phyloP scores from a whole-genome alignment of 2,329 filamentous ascomycete species.

The Tetracladium maxilliforme region DNA sequence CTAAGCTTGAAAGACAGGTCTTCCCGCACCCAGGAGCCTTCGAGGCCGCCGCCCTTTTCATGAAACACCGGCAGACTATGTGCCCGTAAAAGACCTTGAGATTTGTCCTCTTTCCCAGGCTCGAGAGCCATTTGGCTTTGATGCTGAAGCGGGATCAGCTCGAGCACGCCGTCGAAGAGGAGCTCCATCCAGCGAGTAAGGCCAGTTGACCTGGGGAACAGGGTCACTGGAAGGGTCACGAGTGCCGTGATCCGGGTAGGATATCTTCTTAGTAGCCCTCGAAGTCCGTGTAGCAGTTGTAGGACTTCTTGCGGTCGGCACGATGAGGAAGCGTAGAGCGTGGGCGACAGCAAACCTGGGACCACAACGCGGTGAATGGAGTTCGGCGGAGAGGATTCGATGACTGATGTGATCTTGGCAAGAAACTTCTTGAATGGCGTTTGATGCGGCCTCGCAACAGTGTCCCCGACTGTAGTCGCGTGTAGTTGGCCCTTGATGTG shows the following conservation, averaged over 20 bases:
- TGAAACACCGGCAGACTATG: constrained; percentile 75
- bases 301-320: constrained; percentile 61
- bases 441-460: too few species aligned
- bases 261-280: constrained; percentile 58
- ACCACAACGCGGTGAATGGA: constrained; percentile 69
- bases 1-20: constrained; percentile 87
- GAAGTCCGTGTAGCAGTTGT: constrained; percentile 66
- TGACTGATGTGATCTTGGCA: constrained; percentile 34
- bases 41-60: constrained; percentile 73
- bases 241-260: constrained; percentile 53
- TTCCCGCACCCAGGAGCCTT: constrained; percentile 54
- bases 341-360: constrained; percentile 78
- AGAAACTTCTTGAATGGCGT: constrained; percentile 52
- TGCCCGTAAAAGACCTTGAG: constrained; percentile 74
- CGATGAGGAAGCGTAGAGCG: constrained; percentile 57
- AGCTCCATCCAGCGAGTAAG: constrained; percentile 78
- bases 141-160: constrained; percentile 62
- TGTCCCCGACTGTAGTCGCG: constrained; percentile 12
- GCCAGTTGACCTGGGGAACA: constrained; percentile 63
- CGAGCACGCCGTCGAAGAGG: constrained; percentile 71
- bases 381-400: constrained; percentile 40
- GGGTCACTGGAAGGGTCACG: constrained; percentile 62
- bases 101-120: constrained; percentile 60
- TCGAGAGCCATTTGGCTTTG: constrained; percentile 33
- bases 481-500: constrained; percentile 18